Conservation (phyloP, 129 eudicot species). For the Silybum marianum region DNA sequence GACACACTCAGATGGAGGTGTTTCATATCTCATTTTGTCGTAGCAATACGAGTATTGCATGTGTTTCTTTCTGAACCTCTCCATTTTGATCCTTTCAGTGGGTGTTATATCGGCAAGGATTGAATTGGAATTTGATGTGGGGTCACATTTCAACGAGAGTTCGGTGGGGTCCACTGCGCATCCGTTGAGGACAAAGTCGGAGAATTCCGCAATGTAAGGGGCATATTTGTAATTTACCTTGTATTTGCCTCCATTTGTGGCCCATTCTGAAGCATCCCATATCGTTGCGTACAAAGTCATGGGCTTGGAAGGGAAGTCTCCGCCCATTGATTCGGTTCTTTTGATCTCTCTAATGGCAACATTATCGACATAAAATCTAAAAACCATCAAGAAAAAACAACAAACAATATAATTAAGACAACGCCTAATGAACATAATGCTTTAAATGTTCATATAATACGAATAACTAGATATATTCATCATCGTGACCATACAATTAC, state of each 20-base stretch:
- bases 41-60: conserved; percentile 93
- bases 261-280: conserved; percentile 99
- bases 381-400: conserved; percentile 24
- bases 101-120: conserved; percentile 43
- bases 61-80: conserved; percentile 59
- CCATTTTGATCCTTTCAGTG: conserved; percentile 63
- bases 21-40: conserved; percentile 59
- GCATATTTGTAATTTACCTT: conserved; percentile 85
- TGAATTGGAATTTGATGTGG: conserved; percentile 23
- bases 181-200: conserved; percentile 87
- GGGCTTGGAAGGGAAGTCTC: conserved; percentile 90
- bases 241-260: conserved; percentile 91
- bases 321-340: conserved; percentile 76
- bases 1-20: conserved; percentile 72
- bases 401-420: neutral
- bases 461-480: neutral
- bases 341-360: conserved; percentile 82
- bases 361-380: conserved; percentile 78
- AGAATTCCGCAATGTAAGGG: conserved; percentile 80
- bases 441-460: too few species aligned
- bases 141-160: conserved; percentile 49
- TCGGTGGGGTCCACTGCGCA: conserved; percentile 78
- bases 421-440: neutral
- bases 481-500: too few species aligned
- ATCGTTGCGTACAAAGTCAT: conserved; percentile 85